Conservation (phyloP, 345 rosid species). For the Salix viminalis region DNA sequence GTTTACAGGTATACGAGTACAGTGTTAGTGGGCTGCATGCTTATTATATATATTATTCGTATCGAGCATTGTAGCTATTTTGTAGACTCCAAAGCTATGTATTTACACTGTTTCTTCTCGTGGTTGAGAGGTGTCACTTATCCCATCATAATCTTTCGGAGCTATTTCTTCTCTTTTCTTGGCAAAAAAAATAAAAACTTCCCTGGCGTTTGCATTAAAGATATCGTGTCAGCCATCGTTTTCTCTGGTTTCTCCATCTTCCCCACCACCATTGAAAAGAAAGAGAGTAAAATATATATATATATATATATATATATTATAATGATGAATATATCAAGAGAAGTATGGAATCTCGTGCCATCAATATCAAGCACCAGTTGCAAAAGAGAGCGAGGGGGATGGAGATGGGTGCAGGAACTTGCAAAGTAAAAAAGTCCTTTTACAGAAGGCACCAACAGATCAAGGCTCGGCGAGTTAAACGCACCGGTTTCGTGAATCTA, state of each 20-base stretch:
- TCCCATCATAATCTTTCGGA: neutral
- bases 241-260: conserved; percentile 4
- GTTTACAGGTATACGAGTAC: neutral
- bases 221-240: conserved; percentile 21
- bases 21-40: neutral
- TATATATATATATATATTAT: neutral
- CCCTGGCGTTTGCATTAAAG: neutral
- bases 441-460: neutral
- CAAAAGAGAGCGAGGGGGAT: neutral
- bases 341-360: conserved; percentile 7
- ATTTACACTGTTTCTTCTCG: no score
- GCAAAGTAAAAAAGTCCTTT: neutral
- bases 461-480: neutral
- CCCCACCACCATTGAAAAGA: conserved; percentile 6
- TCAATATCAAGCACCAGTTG: neutral
- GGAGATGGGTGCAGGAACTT: neutral
- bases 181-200: neutral
- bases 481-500: neutral
- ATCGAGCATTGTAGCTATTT: neutral
- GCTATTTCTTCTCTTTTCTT: neutral
- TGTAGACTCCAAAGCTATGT: neutral
- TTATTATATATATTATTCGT: neutral
- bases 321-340: conserved; percentile 3
- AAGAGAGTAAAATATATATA: neutral
- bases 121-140: neutral